Evolutionary conservation across 2,329 filamentous ascomycete species (phyloP).

Genomic region (Epichloe festucae): DNA sequence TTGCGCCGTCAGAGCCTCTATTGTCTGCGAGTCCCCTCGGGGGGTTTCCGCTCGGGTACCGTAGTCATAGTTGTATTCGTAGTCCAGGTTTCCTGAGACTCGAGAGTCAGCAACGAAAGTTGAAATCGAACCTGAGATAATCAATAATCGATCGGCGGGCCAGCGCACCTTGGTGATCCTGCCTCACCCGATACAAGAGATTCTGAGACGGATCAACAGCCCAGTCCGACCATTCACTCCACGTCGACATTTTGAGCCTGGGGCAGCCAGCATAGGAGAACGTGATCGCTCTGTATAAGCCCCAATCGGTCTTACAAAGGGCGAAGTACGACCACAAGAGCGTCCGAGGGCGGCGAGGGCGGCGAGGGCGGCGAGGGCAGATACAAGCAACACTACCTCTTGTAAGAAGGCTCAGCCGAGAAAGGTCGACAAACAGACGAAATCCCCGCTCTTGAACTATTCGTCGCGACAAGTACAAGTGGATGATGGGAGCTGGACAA

Average conservation of each 20-base stretch:
- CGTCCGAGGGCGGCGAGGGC: neutral
- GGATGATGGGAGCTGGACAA: neutral
- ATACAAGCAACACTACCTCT: constrained; percentile 2
- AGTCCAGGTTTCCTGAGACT: constrained; percentile 1
- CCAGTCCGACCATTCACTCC: constrained; percentile 17
- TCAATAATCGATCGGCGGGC: neutral
- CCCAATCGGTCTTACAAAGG: neutral
- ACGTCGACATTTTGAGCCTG: constrained; percentile 6
- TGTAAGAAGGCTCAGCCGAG: constrained; percentile 5
- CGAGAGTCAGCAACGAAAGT: neutral
- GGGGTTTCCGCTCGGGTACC: neutral
- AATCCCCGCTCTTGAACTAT: neutral
- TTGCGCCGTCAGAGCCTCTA: neutral
- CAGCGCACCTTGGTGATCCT: constrained; percentile 4
- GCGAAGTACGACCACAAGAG: neutral
- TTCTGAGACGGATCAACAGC: constrained; percentile 10
- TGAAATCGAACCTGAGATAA: neutral
- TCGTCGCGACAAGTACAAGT: neutral
- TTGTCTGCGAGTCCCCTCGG: neutral
- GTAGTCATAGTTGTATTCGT: constrained; percentile 2
- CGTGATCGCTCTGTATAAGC: neutral
- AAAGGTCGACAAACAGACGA: neutral
- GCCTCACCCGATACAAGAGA: constrained; percentile 14
- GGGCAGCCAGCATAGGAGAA: neutral
- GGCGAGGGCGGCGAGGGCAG: neutral